Base-by-base conservation (phyloP, 1,139 yeast genomes). In the Suhomyces choctaworum region DNA sequence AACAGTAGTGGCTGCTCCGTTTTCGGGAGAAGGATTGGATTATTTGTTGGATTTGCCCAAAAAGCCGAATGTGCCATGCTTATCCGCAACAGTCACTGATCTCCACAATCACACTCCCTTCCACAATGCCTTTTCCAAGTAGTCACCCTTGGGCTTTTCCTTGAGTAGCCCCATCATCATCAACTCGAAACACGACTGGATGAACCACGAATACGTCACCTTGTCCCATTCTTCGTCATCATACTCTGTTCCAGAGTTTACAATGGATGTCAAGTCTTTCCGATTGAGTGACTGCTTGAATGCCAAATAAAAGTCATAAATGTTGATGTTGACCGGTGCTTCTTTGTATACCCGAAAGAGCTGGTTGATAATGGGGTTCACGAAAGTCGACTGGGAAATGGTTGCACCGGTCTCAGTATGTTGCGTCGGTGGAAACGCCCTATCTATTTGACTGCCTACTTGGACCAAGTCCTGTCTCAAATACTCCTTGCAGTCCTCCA, bases 311-410 rank as follows among this genome's bases (percentile, higher is more conserved):
- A 84, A 85, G 50, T 89, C 97, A 58, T 73, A 84, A 32, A 87
- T 74, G 52, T 88, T 89, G 44, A 88, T 73, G 16, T 72, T 65
- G 2, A 81, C 70, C 17, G 88, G 86, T 0, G 96, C 92, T 51
- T 89, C 97, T 42, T 92, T 76, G 56, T 83, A 83, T 14, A 88
- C 69, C 30, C 78, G 73, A 59, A 79, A 89, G 36, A 88, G 56
- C 29, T 74, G 76, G 23, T 78, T 67, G 9, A 82, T 55, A 2
- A 73, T 68, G 28, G 82, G 94, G 40, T 68, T 76, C 39, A 69
- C 39, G 12, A 41, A 34, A 8, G 26, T 25, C 5, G 33, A 30
- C 20, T 6, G 8, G 20, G 20, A 17, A 8, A 17, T 8, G 20
- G 20, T 17, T 8, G 8, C 20, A 17, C 20, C 20, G 20, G 6